Conservation (phyloP, 371 early-diverging fungal genomes). For the Mortierella sp. region DNA sequence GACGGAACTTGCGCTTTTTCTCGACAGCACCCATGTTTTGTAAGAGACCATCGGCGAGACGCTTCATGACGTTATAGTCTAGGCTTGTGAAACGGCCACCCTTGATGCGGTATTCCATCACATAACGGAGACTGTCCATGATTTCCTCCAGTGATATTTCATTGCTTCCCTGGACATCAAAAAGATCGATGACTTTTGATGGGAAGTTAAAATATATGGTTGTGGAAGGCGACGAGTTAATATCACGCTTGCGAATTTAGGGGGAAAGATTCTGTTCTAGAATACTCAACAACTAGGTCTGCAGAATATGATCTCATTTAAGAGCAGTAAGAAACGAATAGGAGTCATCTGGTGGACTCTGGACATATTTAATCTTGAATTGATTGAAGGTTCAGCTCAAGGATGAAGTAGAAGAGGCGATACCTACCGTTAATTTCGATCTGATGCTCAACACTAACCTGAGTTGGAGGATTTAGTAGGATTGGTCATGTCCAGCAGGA, state of each 20-base stretch:
- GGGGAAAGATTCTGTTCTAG: too few species aligned
- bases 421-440: slow-evolving; percentile 53
- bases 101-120: slow-evolving; percentile 94
- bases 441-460: slow-evolving; percentile 57
- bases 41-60: slow-evolving; percentile 87
- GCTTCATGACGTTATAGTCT: slow-evolving; percentile 84
- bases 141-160: slow-evolving; percentile 88
- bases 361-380: not conserved
- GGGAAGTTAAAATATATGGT: not conserved
- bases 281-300: too few species aligned
- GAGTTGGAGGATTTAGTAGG: too few species aligned
- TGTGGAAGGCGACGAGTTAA: not conserved
- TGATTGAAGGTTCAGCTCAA: not conserved
- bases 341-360: not conserved
- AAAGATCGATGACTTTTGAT: slow-evolving; percentile 69
- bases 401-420: not conserved
- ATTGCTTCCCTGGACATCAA: slow-evolving; percentile 74
- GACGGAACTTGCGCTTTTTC: slow-evolving; percentile 71
- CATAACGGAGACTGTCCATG: slow-evolving; percentile 92
- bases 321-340: not conserved
- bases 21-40: slow-evolving; percentile 77
- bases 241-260: not conserved
- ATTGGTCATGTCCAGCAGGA: not conserved
- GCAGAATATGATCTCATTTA: not conserved
- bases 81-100: slow-evolving; percentile 87